These are phyloP conservation scores for Reticulascus tulasneorum DNA, from an alignment of 2,329 filamentous ascomycete genomes.

Conservation along the genomic window DNA sequence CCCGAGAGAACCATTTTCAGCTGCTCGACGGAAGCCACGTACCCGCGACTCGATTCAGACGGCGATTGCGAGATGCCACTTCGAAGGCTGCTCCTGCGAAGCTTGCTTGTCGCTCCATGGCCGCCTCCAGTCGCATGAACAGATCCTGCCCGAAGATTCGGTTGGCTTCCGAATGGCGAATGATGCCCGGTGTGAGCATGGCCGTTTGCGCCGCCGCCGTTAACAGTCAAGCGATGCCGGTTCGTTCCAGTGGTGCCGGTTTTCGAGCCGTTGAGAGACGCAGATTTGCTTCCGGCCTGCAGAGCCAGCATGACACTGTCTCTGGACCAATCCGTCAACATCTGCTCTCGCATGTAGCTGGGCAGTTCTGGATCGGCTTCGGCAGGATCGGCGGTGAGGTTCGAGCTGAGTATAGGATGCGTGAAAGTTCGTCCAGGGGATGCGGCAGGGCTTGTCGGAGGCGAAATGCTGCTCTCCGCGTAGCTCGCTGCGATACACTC, in stretches of 20 bases:
- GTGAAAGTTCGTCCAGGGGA: constrained; percentile 65
- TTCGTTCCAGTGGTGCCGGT: constrained; percentile 54
- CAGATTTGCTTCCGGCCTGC: constrained; percentile 65
- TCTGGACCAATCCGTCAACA: constrained; percentile 76
- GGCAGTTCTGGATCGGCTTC: constrained; percentile 57
- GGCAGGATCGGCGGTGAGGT: constrained; percentile 33
- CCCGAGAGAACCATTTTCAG: constrained; percentile 59
- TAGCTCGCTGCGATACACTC: constrained; percentile 73
- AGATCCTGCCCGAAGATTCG: constrained; percentile 47
- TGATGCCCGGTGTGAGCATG: constrained; percentile 33
- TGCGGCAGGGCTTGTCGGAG: constrained; percentile 63
- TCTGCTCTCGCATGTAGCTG: constrained; percentile 63
- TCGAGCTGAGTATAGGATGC: constrained; percentile 56
- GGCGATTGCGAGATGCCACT: constrained; percentile 45
- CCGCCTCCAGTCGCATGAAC: constrained; percentile 18
- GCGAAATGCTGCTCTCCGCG: constrained; percentile 55
- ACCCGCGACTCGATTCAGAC: constrained; percentile 40
- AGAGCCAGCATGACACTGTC: constrained; percentile 67
- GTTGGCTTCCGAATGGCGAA: constrained; percentile 50
- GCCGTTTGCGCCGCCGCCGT: constrained; percentile 37
- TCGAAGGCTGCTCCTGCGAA: constrained; percentile 51
- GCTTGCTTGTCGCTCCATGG: constrained; percentile 32
- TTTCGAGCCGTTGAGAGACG: constrained; percentile 73
- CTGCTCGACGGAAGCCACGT: constrained; percentile 59
- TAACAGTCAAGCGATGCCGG: constrained; percentile 56